phyloP scores from a whole-genome alignment of 140 eudicot species.

The Oenanthe javanica region DNA sequence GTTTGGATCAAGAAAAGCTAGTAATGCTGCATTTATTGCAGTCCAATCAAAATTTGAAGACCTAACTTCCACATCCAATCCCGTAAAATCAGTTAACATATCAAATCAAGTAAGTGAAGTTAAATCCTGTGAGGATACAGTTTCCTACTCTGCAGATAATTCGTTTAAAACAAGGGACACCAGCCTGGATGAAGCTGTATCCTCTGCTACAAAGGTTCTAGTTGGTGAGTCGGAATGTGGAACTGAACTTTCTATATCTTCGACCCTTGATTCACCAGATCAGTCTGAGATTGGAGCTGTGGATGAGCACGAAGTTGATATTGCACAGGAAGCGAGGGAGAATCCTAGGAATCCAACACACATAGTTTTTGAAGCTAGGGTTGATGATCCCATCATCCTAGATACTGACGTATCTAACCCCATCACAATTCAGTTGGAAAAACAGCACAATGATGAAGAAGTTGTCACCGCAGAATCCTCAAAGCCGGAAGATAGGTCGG shows the following conservation, averaged over 20 bases:
- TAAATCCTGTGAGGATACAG: conserved; percentile 16
- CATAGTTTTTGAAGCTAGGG: conserved; percentile 21
- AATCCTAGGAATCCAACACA: background rate
- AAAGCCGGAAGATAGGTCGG: conserved; percentile 26
- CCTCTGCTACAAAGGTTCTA: conserved; percentile 31
- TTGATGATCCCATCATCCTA: background rate
- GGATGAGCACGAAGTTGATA: conserved; percentile 25
- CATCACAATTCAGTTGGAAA: conserved; percentile 22
- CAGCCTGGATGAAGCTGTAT: conserved; percentile 20
- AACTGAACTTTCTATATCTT: conserved; percentile 56
- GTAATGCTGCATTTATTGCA: conserved; percentile 28
- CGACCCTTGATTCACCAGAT: conserved; percentile 63
- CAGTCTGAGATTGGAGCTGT: conserved; percentile 33
- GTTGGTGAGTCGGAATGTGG: conserved; percentile 47
- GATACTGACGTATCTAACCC: conserved; percentile 20
- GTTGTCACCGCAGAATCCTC: conserved; percentile 14
- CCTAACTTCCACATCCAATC: conserved; percentile 14
- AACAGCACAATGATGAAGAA: conserved; percentile 11
- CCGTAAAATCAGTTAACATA: conserved; percentile 11
- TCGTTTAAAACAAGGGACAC: conserved; percentile 9
- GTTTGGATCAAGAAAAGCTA: conserved; percentile 22
- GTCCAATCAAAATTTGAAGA: conserved; percentile 32
- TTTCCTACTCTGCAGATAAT: conserved; percentile 16
- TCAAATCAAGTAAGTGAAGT: conserved; percentile 15
- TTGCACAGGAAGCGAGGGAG: conserved; percentile 13